Base-by-base conservation (phyloP, 1,284 basidiomycete genomes). In the Cryptococcus jaspeensis region DNA sequence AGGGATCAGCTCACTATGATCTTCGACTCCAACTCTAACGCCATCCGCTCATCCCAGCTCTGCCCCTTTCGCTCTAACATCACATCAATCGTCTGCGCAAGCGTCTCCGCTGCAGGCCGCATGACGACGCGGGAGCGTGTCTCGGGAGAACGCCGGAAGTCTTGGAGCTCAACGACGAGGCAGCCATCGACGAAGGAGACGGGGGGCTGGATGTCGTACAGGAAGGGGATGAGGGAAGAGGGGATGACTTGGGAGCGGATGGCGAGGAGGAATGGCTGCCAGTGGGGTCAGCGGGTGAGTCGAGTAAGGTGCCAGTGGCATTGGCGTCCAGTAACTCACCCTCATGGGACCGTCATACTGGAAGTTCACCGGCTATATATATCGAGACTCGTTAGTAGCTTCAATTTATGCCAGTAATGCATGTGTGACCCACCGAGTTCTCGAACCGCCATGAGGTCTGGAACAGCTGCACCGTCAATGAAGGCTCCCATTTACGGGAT, bases 141-240 rank as follows among this genome's bases (percentile, higher is more conserved):
- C 55, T 71, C 73, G 7, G 38, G 49, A 3, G 45, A n/a, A 46
- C 70, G 66, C 28, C 78, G 65, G 42, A 69, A 73, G 52, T 79
- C 78, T 43, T 78, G 74, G 20, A 79, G 59, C 60, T 79, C 77
- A 38, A 79, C 73, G 11, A 79, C 74, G 11, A 78, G 64, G 56
- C 78, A 79, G 13, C 78, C 78, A 52, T 79, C 78, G 40, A 75
- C 72, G 40, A 77, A 75, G 2, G 74, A 70, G 9, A 78, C 64
- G 6, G 70, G 67, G 6, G 75, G 72, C 20, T 66, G 59, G 50
- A 74, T 72, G 53, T 75, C 72, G 67, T 77, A 75, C 23, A 79
- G 63, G 47, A 74, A 71, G 7, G 76, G 75, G 16, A 78, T 69
- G 48, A 79, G 70, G 12, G 67, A 63, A 7, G 71, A 58, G 2